Conservation (phyloP, 345 rosid species). For the Brassica cretica region DNA sequence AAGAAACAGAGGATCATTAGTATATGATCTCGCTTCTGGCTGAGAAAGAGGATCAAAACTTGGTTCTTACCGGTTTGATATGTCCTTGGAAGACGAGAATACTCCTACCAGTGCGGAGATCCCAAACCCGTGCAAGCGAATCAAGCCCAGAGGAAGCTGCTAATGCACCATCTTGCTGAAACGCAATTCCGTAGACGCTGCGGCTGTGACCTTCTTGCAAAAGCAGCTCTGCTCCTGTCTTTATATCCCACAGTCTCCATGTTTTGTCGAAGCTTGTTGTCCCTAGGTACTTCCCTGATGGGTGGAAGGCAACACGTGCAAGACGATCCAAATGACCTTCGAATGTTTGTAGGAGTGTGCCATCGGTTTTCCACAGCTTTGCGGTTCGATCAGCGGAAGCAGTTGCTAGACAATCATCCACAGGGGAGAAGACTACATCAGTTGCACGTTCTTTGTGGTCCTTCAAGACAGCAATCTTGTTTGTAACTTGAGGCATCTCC, state of each 20-base stretch:
- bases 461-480: constrained; percentile 59
- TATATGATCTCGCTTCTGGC: neutral
- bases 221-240: constrained; percentile 80
- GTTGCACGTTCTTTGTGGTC: constrained; percentile 92
- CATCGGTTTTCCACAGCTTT: constrained; percentile 84
- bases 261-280: constrained; percentile 97
- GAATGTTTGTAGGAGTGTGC: constrained; percentile 68
- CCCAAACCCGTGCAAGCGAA: constrained; percentile 93
- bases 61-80: constrained; percentile 70
- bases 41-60: constrained; percentile 5
- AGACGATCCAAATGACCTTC: constrained; percentile 94
- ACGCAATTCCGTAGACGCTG: constrained; percentile 85
- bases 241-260: constrained; percentile 95
- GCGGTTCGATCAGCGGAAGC: constrained; percentile 98
- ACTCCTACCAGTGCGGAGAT: constrained; percentile 95
- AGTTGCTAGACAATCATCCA: constrained; percentile 71
- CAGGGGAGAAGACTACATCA: constrained; percentile 87
- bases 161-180: constrained; percentile 94
- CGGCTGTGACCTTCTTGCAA: constrained; percentile 98
- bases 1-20: constrained; percentile 3
- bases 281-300: constrained; percentile 88
- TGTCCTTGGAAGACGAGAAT: constrained; percentile 89
- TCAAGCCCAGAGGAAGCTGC: constrained; percentile 91
- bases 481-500: constrained; percentile 79
- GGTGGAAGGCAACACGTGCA: constrained; percentile 91